Base-by-base conservation (phyloP, 345 rosid species). In the Citrus mangshanensis region DNA sequence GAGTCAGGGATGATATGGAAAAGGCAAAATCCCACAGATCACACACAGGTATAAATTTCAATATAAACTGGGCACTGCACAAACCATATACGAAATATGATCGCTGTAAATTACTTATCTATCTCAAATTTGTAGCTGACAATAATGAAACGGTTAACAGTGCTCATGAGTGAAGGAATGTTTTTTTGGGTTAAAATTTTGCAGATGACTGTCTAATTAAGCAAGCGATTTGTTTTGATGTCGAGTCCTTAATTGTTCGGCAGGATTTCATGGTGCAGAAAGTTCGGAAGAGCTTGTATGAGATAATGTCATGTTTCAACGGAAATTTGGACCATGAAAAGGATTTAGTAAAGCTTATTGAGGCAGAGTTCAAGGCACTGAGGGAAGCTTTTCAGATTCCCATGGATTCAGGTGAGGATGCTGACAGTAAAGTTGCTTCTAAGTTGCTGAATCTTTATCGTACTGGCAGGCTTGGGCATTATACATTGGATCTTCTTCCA, bases 391-490 rank as follows among this genome's bases (percentile, higher is more conserved):
- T 90, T 64, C 78, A 81, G 65, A 67, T 90, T 49, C 72, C 88
- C 4, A 72, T 1, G 63, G 91, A 87, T 25, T 73, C 79, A 54
- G 85, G 82, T 24, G 87, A 80, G 73, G 87, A 84, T 37, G 84
- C 70, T 71, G 38, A 71, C 24, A 14, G 64, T 42, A 88, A 74
- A 76, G 91, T 90, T 75, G 92, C 91, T 63, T 70, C 78, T 24
- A 94, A 90, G 88, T 68, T 94, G 76, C 81, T 92, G 66, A 90
- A 91, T 86, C 79, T 94, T n/a, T 92, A 80, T 72, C 93, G 93
- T 27, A 92, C 92, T n/a, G 98, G 95, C 72, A 88, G 97, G 85
- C 90, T 94, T 51, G 98, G 94, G 62, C 97, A 86, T 74, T 89
- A 88, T 81, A 89, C 91, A 7, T 55, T 95, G 70, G 98, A 95